Percentiles rank a stretch among this genome's conserved stretches.
Conservation (phyloP, 2,329 filamentous ascomycete genomes). For the Ophiostoma sp. region DNA sequence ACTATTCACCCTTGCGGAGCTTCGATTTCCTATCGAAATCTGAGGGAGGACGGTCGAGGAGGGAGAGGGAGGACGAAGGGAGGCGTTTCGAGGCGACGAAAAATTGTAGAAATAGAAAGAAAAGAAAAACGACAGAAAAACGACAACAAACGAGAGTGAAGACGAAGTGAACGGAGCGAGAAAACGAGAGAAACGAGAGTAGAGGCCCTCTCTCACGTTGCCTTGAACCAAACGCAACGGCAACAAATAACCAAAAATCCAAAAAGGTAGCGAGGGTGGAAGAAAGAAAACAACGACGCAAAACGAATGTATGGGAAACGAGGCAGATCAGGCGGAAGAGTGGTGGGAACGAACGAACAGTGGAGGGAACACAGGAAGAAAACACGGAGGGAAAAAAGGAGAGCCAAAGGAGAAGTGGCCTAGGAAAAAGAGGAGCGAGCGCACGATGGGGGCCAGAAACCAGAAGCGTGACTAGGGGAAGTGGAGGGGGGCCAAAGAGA, state of each 20-base stretch:
- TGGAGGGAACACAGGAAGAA: conserved; percentile 10
- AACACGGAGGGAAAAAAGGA: conserved; percentile 12
- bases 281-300: not conserved
- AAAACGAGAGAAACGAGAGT: conserved; percentile 10
- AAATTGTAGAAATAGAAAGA: not conserved
- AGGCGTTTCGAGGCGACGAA: conserved; percentile 1
- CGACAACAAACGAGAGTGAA: conserved; percentile 18
- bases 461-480: not conserved
- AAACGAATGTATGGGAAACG: conserved; percentile 12
- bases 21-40: not conserved
- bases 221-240: conserved; percentile 13
- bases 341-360: conserved; percentile 10
- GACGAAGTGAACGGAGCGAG: not conserved
- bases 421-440: not conserved
- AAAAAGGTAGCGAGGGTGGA: conserved; percentile 8
- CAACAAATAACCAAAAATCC: not conserved
- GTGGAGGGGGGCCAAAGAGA: not conserved
- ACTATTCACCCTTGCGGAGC: conserved; percentile 27
- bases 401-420: not conserved
- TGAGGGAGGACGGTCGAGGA: not conserved
- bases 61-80: not conserved
- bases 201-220: not conserved
- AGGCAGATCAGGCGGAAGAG: conserved; percentile 17
- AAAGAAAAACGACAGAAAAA: not conserved
- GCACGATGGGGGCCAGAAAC: not conserved